Evolutionary conservation across 108 stramenopile genomes (phyloP), one percentile per base, ranked within the genome.

Genomic region (Cyclotella distinguenda): DNA sequence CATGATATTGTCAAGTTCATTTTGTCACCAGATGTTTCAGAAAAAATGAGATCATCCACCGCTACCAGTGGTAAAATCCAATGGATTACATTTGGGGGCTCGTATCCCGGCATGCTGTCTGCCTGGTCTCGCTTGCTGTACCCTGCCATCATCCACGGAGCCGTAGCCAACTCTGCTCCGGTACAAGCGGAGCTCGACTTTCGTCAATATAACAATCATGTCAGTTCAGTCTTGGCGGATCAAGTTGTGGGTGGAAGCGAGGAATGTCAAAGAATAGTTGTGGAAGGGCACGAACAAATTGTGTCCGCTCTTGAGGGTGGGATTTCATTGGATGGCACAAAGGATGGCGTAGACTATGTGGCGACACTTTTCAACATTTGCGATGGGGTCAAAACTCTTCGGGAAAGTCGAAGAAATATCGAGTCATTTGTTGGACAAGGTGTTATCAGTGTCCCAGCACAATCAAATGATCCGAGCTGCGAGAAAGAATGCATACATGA

Each of bases 391-490:
- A 63, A 55, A 4, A 46, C 76, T 12, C 57, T 87, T 33, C 53
- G 88, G 22, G 64, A 70, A n/a, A 42, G 68, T 43, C 48, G 47
- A 12, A 73, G 64, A 28, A 86, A 91, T 62, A 62, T 70, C 6
- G 53, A 86, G 6, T 7, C 68, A 7, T 90, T 93, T 40, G 75
- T 94, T 51, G 95, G 96, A 4, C 85, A 93, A 60, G 94, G 94
- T n/a, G 59, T 96, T 6, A 70, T 96, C 28, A 27, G 27, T 18
- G 77, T 94, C 31, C 80, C 84, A 28, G 82, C 88, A 3, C 97
- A 98, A 70, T 66, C 57, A 12, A 97, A 98, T 71, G 94, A 96
- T 81, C 95, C 95, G 2, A 51, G 81, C 15, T 95, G 93, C 65
- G 53, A 70, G 0, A 50, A 39, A 9, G 63, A 78, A 1, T 26